Evolutionary conservation across 352 stramenopile genomes (phyloP).

Genomic region (Globisporangium nagaii): DNA sequence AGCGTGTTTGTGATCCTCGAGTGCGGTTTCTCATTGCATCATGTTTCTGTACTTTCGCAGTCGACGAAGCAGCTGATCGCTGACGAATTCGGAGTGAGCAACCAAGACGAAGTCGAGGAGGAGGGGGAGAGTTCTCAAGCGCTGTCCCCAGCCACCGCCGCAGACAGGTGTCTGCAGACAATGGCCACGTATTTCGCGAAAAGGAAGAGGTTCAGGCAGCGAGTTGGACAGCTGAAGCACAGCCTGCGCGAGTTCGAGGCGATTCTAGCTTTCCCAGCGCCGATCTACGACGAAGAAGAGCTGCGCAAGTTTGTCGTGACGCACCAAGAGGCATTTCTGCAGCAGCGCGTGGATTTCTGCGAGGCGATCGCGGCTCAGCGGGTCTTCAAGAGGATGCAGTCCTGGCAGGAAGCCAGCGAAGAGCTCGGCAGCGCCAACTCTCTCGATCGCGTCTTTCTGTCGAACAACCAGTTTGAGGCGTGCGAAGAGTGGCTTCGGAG

Average conservation of each 20-base stretch:
- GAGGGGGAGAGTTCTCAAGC: not conserved
- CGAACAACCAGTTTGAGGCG: constrained; percentile 25
- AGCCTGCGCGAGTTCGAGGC: constrained; percentile 10
- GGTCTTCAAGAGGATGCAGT: constrained; percentile 27
- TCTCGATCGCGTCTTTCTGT: constrained; percentile 21
- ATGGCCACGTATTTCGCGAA: constrained; percentile 5
- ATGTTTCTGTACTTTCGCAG: not conserved
- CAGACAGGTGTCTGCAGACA: constrained; percentile 1
- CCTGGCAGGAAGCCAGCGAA: constrained; percentile 21
- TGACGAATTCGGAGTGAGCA: constrained; percentile 5
- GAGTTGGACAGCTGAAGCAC: constrained; percentile 2
- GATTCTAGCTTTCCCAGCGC: constrained; percentile 1
- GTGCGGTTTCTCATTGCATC: not conserved
- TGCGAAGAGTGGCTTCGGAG: constrained; percentile 24
- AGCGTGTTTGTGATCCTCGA: too few relatives aligned
- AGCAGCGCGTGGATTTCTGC: constrained; percentile 22
- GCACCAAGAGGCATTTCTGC: constrained; percentile 24
- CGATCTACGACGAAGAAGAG: not conserved
- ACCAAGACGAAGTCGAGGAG: constrained; percentile 2
- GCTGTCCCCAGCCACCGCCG: not conserved
- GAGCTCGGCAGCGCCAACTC: not conserved
- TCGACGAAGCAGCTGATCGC: constrained; percentile 1
- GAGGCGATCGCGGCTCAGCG: constrained; percentile 27
- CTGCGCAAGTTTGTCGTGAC: constrained; percentile 20
- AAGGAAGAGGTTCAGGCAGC: not conserved